Percentiles rank a stretch among this genome's conserved stretches.
Conservation (phyloP, 2,329 filamentous ascomycete genomes). For the Aspergillus cejpii region DNA sequence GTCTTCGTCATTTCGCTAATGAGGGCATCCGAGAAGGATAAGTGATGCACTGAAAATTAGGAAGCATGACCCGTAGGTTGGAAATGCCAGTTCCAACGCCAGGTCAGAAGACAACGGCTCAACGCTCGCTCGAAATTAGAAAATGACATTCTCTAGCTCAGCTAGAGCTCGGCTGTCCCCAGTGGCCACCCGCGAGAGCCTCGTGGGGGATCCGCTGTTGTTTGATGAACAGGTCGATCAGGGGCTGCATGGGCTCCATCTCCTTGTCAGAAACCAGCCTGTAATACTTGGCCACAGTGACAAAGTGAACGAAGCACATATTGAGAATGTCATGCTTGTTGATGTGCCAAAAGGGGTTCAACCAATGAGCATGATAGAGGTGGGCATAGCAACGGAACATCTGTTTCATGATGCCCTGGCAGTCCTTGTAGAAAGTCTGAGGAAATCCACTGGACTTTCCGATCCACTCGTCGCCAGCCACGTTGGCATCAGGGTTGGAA, state of each 20-base stretch:
- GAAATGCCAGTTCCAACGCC: conserved; percentile 28
- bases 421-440: conserved; percentile 78
- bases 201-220: conserved; percentile 81
- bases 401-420: conserved; percentile 90
- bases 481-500: conserved; percentile 52
- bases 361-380: conserved; percentile 93
- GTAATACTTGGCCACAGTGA: conserved; percentile 70
- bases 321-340: conserved; percentile 67
- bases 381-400: conserved; percentile 99
- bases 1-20: conserved; percentile 19
- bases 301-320: conserved; percentile 80
- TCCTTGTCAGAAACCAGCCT: conserved; percentile 83
- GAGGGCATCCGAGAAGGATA: conserved; percentile 14
- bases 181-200: conserved; percentile 39
- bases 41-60: conserved; percentile 3
- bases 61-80: conserved; percentile 15
- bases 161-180: conserved; percentile 34
- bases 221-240: conserved; percentile 85
- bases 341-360: conserved; percentile 75
- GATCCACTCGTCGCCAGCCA: conserved; percentile 64
- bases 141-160: conserved; percentile 18
- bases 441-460: conserved; percentile 93
- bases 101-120: conserved; percentile 27
- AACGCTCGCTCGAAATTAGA: conserved; percentile 13
- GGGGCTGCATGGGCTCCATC: conserved; percentile 88